Evolutionary conservation across 2,329 filamentous ascomycete genomes (phyloP).

Genomic region (Emergomyces africanus): DNA sequence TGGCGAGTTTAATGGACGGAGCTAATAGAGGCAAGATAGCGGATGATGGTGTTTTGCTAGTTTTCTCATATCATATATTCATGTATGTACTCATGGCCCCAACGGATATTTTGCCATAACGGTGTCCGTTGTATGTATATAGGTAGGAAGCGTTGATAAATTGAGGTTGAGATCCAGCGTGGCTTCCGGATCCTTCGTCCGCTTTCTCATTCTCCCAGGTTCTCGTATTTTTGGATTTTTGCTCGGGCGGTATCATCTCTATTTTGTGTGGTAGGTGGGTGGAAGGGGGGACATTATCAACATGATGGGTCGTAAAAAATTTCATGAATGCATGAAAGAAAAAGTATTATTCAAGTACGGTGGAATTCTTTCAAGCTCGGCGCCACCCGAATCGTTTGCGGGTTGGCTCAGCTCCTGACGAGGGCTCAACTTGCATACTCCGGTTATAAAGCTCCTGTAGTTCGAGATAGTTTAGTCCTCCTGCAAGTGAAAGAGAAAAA

Average conservation of each 20-base stretch:
- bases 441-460: slow-evolving; percentile 46
- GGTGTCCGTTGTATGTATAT: not conserved
- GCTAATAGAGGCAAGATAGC: not conserved
- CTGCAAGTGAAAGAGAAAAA: not conserved
- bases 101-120: not conserved
- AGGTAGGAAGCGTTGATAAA: not conserved
- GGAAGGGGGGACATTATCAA: not conserved
- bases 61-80: not conserved
- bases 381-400: slow-evolving; percentile 34
- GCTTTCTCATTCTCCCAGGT: not conserved
- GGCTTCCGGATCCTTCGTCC: not conserved
- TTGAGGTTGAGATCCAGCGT: not conserved
- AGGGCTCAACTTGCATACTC: slow-evolving; percentile 42
- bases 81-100: not conserved
- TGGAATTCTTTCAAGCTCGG: slow-evolving; percentile 17
- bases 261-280: not conserved
- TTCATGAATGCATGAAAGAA: not conserved
- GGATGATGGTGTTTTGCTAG: not conserved
- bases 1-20: not conserved
- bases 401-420: slow-evolving; percentile 23
- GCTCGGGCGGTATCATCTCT: not conserved
- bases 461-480: slow-evolving; percentile 4
- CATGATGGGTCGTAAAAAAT: not conserved
- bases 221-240: not conserved
- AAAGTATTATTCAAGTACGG: not conserved